Conservation (phyloP, 2,329 filamentous ascomycete genomes). For the Rhytidhysteron rufulum region DNA sequence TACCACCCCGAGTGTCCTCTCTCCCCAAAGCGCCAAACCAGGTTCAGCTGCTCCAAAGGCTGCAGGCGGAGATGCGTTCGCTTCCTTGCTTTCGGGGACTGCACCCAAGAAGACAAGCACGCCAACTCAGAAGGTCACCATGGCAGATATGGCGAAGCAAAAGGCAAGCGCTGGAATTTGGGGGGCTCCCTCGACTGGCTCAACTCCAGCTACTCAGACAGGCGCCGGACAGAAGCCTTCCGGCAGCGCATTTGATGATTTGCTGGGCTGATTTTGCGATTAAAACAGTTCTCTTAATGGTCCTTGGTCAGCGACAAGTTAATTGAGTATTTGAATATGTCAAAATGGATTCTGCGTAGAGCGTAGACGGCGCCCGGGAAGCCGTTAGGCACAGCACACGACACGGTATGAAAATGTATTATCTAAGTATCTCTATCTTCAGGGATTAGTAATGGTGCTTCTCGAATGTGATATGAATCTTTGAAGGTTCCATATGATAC, state of each 20-base stretch:
- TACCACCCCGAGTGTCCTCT: constrained; percentile 42
- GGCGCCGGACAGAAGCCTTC: constrained; percentile 31
- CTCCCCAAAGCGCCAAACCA: constrained; percentile 38
- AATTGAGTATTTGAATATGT: too few relatives aligned
- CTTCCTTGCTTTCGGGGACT: constrained; percentile 75
- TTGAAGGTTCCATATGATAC: too few relatives aligned
- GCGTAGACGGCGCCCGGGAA: too few relatives aligned
- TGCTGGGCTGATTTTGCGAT: too few relatives aligned
- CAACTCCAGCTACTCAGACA: constrained; percentile 26
- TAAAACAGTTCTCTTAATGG: too few relatives aligned
- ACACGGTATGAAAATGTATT: too few relatives aligned
- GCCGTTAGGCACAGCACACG: too few relatives aligned
- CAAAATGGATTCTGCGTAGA: too few relatives aligned
- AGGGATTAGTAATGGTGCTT: too few relatives aligned
- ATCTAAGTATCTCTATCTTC: too few relatives aligned
- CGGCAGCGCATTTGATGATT: constrained; percentile 32
- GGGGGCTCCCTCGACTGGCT: constrained; percentile 64
- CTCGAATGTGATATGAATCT: too few relatives aligned
- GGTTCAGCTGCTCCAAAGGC: constrained; percentile 40
- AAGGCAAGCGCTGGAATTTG: constrained; percentile 94
- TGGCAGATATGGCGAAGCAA: constrained; percentile 96
- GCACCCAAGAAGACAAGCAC: constrained; percentile 71
- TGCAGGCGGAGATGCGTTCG: constrained; percentile 79
- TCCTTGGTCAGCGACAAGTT: too few relatives aligned
- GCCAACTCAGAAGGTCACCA: constrained; percentile 62